Evolutionary conservation across 2,329 filamentous ascomycete species (phyloP), one percentile per base, ranked within the genome.

Genomic region (Zasmidium cellare): DNA sequence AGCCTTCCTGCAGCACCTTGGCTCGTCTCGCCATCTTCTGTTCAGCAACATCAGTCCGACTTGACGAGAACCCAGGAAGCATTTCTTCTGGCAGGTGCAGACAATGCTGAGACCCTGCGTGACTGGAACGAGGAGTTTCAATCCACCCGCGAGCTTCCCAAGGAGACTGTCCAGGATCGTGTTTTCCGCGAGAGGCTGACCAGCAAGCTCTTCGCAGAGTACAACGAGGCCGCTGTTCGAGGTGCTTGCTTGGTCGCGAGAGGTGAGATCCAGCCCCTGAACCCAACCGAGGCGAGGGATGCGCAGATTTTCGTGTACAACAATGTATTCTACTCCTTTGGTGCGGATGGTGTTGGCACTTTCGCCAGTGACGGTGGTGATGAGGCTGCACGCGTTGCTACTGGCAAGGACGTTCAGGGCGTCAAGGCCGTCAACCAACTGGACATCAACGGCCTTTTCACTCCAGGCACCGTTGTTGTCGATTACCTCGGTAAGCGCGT

Each of bases 51-150:
- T 74, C 84, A 88, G 69, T 75, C 92, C 22, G 94, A 99, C 73
- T 84, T 92, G 61, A 91, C 92, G 20, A 86, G 96, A 55, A 90
- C 92, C 20, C 94, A 99, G 76, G 94, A 99, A 79, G 90, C 89
- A 50, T 97, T 91, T 72, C 80, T 99, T 59, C 87, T 97, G 59
- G 85, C 90, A 19, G 96, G 96, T 25, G 87, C 92, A 23, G 94
- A 99, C 70, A 96, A 93, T 72, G 91, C 91, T 0, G 94, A 99
- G 71, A 96, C 92, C 3, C 80, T 99, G 62, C 87, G 94, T 58
- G 94, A 99, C 75, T 99, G 96, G 93, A 99, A 99, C 69, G 94
- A 99, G 75, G 94, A 99, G 72, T 96, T 99, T 72, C 94, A 99
- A 75, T 96, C 93, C 1, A 96, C 94, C 11, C 88, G 91, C 69